These are phyloP conservation scores for Henckelia pumila DNA, from an alignment of 257 asterid genomes.

Conservation along the genomic window DNA sequence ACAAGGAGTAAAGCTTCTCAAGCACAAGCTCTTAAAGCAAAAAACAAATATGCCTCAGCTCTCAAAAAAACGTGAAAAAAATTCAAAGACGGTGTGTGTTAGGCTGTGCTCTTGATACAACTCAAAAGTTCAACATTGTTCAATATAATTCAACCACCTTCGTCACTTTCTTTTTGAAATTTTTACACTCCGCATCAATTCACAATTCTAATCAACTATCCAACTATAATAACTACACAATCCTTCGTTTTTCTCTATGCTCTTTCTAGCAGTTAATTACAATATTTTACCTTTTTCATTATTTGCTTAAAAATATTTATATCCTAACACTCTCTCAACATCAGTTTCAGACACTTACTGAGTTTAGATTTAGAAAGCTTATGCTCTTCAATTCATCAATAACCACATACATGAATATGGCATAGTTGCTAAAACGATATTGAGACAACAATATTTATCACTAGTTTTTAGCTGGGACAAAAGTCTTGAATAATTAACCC, in stretches of 20 bases:
- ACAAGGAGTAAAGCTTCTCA: neutral
- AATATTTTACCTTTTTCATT: neutral
- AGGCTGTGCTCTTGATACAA: neutral
- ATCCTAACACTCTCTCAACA: neutral
- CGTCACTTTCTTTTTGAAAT: too few relatives aligned
- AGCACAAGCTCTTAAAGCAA: neutral
- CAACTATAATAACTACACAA: neutral
- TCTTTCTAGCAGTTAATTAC: neutral
- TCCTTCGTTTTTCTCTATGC: neutral
- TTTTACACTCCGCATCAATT: neutral
- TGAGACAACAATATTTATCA: neutral
- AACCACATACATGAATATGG: neutral
- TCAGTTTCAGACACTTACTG: neutral
- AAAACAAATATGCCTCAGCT: neutral
- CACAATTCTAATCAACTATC: too few relatives aligned
- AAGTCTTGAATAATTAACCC: constrained; percentile 17
- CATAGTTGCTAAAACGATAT: constrained; percentile 9
- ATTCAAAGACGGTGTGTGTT: neutral
- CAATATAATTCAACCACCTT: neutral
- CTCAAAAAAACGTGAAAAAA: too few relatives aligned
- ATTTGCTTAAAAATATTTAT: too few relatives aligned
- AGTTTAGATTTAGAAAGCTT: neutral
- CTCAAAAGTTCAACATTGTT: neutral
- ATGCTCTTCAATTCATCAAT: constrained; percentile 2
- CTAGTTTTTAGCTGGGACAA: constrained; percentile 16